These are phyloP conservation scores for Ogataea allantospora DNA, from an alignment of 805 yeast species.

Conservation along the genomic window DNA sequence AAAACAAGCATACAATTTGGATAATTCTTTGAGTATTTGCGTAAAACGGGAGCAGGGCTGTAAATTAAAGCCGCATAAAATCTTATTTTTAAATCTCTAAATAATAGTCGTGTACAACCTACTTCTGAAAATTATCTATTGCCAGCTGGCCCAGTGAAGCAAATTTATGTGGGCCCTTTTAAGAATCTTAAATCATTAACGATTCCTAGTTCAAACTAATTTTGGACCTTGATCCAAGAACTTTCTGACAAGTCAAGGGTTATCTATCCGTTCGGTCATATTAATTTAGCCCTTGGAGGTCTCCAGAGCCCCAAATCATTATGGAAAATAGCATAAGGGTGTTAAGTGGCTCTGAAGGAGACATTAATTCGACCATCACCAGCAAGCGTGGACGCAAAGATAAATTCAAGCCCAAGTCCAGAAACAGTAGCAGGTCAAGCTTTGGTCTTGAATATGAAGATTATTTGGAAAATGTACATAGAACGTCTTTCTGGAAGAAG, in stretches of 20 bases:
- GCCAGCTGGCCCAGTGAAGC: slow-evolving; percentile 11
- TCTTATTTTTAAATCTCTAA: too few species aligned
- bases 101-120: too few species aligned
- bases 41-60: too few species aligned
- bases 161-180: too few species aligned
- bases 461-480: slow-evolving; percentile 8
- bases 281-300: neutral
- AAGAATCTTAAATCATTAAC: neutral
- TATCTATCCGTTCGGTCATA: neutral
- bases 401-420: slow-evolving; percentile 14
- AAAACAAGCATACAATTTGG: too few species aligned
- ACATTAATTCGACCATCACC: slow-evolving; percentile 2
- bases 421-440: slow-evolving; percentile 14
- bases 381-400: slow-evolving; percentile 12
- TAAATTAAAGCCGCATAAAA: too few species aligned
- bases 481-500: slow-evolving; percentile 11
- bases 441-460: slow-evolving; percentile 5
- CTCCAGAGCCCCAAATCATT: neutral
- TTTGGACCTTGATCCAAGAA: neutral
- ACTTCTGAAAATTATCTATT: too few species aligned
- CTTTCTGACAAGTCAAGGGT: neutral
- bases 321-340: slow-evolving; percentile 3
- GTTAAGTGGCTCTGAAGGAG: slow-evolving; percentile 4
- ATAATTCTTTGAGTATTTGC: too few species aligned
- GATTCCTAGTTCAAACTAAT: neutral